Base-by-base conservation (phyloP, 2,329 filamentous ascomycete genomes). In the Raffaelea arxii region DNA sequence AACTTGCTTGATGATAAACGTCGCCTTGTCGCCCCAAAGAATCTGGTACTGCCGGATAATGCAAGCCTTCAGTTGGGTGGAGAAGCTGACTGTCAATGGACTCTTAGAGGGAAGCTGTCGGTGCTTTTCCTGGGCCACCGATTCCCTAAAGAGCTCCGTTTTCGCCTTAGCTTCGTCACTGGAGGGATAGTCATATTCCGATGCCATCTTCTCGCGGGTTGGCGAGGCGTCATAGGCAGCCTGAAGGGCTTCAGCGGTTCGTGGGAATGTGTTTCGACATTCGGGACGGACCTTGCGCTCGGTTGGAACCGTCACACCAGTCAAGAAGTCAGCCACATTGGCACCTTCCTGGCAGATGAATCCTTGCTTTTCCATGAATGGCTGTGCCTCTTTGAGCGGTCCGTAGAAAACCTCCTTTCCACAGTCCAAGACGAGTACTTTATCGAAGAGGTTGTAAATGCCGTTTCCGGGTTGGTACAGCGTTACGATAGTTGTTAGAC, bases 41-140 rank as follows among this genome's bases (percentile, higher is more conserved):
- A 94, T 74, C 84, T 85, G 90, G 51, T 88, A 81, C 62, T 92
- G 85, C 30, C 87, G 77, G 54, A 78, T 73, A 0, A 82, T 83
- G 65, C 82, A 70, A 4, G 79, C 78, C 32, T 75, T 60, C 1
- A 92, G 82, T 62, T 92, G 87, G 4, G 77, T 73, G 38, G 73
- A 65, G 58, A 90, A 85, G n/a, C 81, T 60, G 51, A 75, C 73
- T 57, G 77, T 76, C 6, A 71, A 53, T 0, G 65, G 58, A 19
- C 72, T 71, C 19, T 67, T 67, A 0, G 68, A 63, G 1, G 67
- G 60, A 62, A 82, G 46, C 79, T 82, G 2, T 63, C 60, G 0
- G 82, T 84, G 39, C 72, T 68, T 1, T 65, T 82, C 48, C 79
- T 77, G 7, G 1, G 82, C 69, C 1, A 48, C 37, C 2, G 35